Conservation (phyloP, 148 eudicot species). For the Camellia japonica region DNA sequence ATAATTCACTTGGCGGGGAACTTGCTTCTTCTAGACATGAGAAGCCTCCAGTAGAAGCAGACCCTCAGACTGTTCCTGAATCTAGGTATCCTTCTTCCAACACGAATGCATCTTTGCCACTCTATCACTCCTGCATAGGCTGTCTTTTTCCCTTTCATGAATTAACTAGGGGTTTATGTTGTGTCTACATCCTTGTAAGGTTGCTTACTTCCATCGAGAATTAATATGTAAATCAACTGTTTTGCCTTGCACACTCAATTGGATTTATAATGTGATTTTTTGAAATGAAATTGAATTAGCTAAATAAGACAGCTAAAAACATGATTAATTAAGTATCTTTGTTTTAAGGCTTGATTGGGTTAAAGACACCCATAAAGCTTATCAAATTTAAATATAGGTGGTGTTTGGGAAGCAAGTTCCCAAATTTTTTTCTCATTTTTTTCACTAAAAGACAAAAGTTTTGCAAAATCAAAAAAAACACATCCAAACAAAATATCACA, state of each 20-base stretch:
- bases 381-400: neutral
- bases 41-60: constrained; percentile 41
- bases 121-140: neutral
- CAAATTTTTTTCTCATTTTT: too few species aligned
- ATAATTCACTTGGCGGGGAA: constrained; percentile 34
- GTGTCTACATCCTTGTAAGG: neutral
- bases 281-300: constrained; percentile 1
- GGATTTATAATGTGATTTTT: neutral
- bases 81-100: constrained; percentile 53
- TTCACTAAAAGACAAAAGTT: too few species aligned
- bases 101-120: neutral
- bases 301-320: too few species aligned
- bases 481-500: too few species aligned
- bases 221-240: neutral
- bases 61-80: constrained; percentile 56
- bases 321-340: too few species aligned
- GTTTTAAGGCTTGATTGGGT: neutral
- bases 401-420: too few species aligned
- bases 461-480: too few species aligned
- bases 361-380: neutral
- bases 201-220: neutral
- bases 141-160: neutral
- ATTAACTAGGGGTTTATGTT: neutral
- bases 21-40: constrained; percentile 43
- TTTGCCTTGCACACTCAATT: too few species aligned